Conservation (phyloP, 2,329 filamentous ascomycete species). For the Lachnellula arida region DNA sequence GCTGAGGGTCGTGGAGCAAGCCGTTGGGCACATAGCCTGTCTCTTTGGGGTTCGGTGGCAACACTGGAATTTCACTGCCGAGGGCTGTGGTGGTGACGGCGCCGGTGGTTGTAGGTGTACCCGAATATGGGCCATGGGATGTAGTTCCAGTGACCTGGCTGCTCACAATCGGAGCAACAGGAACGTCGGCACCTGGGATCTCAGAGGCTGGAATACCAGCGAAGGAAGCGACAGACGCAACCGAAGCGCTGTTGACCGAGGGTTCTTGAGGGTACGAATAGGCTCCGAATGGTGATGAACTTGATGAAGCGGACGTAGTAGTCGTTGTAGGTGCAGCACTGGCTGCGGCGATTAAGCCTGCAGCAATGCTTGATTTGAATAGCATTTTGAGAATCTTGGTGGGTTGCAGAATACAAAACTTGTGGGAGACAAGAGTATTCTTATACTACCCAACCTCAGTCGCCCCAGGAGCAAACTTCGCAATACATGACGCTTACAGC, state of each 20-base stretch:
- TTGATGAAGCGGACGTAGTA: slow-evolving; percentile 1
- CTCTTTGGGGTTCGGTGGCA: slow-evolving; percentile 56
- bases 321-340: slow-evolving; percentile 11
- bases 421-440: background rate
- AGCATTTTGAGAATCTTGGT: slow-evolving; percentile 15
- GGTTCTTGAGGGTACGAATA: slow-evolving; percentile 26
- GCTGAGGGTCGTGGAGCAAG: slow-evolving; percentile 59
- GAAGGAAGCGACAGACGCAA: slow-evolving; percentile 21
- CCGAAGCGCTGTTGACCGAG: slow-evolving; percentile 23
- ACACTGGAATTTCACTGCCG: slow-evolving; percentile 51
- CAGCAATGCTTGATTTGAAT: slow-evolving; percentile 15
- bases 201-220: slow-evolving; percentile 24
- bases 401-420: background rate
- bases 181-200: slow-evolving; percentile 25
- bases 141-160: slow-evolving; percentile 52
- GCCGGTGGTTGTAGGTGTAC: slow-evolving; percentile 64
- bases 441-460: background rate
- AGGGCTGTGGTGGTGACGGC: slow-evolving; percentile 56
- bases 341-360: slow-evolving; percentile 16
- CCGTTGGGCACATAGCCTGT: slow-evolving; percentile 71
- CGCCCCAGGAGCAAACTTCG: background rate
- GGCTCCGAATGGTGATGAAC: slow-evolving; percentile 6
- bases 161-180: slow-evolving; percentile 39
- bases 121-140: slow-evolving; percentile 64
- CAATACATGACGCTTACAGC: slow-evolving; percentile 4